A percentile compares a stretch with the other conserved stretches of the same genome.
phyloP scores from a whole-genome alignment of 2,329 filamentous ascomycete species.

The Epichloe glyceriae region DNA sequence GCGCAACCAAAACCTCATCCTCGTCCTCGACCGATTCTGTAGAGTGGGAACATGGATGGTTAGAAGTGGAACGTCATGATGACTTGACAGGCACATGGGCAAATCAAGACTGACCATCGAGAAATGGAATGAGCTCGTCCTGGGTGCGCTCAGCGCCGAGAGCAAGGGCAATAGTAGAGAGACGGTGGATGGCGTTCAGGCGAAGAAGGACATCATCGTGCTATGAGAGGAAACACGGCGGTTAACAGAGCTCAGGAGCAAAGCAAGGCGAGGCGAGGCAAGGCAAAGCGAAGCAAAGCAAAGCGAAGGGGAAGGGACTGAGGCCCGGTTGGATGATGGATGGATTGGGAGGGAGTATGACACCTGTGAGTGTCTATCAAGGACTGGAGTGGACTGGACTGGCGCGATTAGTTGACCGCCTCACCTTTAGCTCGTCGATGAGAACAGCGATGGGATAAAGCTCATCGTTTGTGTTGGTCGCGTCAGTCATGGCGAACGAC shows the following conservation, averaged over 20 bases:
- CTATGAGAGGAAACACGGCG: slow-evolving; percentile 31
- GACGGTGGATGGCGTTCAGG: slow-evolving; percentile 94
- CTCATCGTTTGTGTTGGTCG: slow-evolving; percentile 86
- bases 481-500: slow-evolving; percentile 67
- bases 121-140: slow-evolving; percentile 96
- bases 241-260: slow-evolving; percentile 14
- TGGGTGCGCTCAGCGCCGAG: slow-evolving; percentile 91
- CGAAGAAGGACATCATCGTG: slow-evolving; percentile 97
- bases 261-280: neutral
- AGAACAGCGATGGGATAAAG: slow-evolving; percentile 99
- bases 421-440: slow-evolving; percentile 98
- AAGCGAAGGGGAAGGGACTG: slow-evolving; percentile 6
- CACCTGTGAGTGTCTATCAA: neutral
- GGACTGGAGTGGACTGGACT: neutral
- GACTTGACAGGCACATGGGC: neutral
- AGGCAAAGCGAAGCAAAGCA: neutral
- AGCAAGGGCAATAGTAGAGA: slow-evolving; percentile 95
- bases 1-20: slow-evolving; percentile 91
- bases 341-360: slow-evolving; percentile 3
- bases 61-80: slow-evolving; percentile 7
- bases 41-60: slow-evolving; percentile 1
- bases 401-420: slow-evolving; percentile 11
- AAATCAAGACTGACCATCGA: slow-evolving; percentile 64
- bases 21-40: slow-evolving; percentile 97
- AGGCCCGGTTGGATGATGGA: slow-evolving; percentile 3